Evolutionary conservation across 441 rosid species (phyloP), one percentile per base, ranked within the genome.

Genomic region (Gossypium davidsonii): DNA sequence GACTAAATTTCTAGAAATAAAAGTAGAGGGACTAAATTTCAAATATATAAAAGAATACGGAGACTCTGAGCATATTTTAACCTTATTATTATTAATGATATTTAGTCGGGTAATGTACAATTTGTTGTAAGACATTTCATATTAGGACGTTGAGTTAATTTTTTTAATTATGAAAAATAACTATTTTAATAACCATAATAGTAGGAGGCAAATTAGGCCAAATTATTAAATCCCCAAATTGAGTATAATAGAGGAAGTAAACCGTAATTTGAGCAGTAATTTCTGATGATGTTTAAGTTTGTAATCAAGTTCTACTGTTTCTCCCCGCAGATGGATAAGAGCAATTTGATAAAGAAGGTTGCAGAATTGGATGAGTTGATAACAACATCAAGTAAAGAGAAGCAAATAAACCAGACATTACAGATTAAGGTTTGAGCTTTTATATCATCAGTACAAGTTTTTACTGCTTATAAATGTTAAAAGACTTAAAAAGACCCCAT

Each of bases 311-410:
- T 44, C 14, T 44, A 2, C 52, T 18, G 66, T 17, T 53, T 59
- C 42, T 73, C 37, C 65, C 53, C 60, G 65, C 78, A 92, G 99
- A 85, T 77, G 81, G 96, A 92, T 83, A 94, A 92, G 80, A 85
- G 82, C 76, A 88, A 90, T 83, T 84, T 92, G 74, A 75, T 86
- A 64, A 86, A 78, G 77, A 86, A 79, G 81, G 79, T 90, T 71
- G 80, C 91, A 10, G 98, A 92, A 74, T 82, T 89, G 78, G 97
- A 94, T 76, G 91, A 77, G 53, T 75, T 86, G 80, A 81, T 89
- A 78, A 75, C 85, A 53, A 3, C 87, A 67, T 28, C 52, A 56
- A 74, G 70, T 49, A 75, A 72, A 78, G 84, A 81, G 37, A 79
- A 80, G 75, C 86, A 76, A 18, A 74, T 55, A 70, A 86, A 80